Evolutionary conservation across 495 filamentous ascomycete species (phyloP).

Genomic region (Penicillium desertorum): DNA sequence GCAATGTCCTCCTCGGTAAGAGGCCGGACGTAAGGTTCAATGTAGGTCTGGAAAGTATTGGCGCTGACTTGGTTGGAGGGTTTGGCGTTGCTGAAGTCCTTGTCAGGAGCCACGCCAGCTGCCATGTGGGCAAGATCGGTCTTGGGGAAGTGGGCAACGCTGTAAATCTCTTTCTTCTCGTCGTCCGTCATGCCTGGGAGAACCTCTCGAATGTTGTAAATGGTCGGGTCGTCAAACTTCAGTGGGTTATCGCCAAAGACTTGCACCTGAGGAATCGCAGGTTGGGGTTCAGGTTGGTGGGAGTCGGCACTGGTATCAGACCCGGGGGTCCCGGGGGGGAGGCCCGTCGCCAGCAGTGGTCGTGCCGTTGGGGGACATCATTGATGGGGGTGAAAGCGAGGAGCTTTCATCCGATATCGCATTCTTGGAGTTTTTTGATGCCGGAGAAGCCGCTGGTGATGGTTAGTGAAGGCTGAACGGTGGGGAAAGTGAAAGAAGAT

Average conservation of each 20-base stretch:
- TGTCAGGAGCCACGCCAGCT: slow-evolving; percentile 83
- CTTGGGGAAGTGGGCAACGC: slow-evolving; percentile 77
- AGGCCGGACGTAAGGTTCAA: slow-evolving; percentile 87
- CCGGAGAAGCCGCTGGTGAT: slow-evolving; percentile 41
- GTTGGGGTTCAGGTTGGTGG: slow-evolving; percentile 75
- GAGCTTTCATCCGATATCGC: slow-evolving; percentile 61
- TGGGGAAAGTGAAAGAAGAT: slow-evolving; percentile 13
- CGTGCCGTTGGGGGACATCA: slow-evolving; percentile 54
- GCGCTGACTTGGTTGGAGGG: slow-evolving; percentile 90
- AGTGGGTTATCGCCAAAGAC: slow-evolving; percentile 89
- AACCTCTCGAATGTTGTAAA: slow-evolving; percentile 86
- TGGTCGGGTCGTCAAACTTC: slow-evolving; percentile 87
- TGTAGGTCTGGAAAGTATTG: slow-evolving; percentile 80
- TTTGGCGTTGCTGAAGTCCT: slow-evolving; percentile 93
- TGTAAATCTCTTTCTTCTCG: slow-evolving; percentile 80
- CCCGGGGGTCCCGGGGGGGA: slow-evolving; percentile 44
- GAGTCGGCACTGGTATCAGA: slow-evolving; percentile 64
- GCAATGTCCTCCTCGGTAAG: slow-evolving; percentile 93
- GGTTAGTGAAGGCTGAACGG: slow-evolving; percentile 18
- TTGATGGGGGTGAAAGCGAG: slow-evolving; percentile 53
- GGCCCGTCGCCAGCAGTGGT: slow-evolving; percentile 48
- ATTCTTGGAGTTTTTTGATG: slow-evolving; percentile 51
- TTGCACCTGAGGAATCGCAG: slow-evolving; percentile 70
- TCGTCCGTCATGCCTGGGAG: slow-evolving; percentile 73
- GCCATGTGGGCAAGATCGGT: slow-evolving; percentile 80